These are phyloP conservation scores for Phytophthora macrochlamydospora DNA, from an alignment of 352 stramenopile genomes.

Conservation along the genomic window DNA sequence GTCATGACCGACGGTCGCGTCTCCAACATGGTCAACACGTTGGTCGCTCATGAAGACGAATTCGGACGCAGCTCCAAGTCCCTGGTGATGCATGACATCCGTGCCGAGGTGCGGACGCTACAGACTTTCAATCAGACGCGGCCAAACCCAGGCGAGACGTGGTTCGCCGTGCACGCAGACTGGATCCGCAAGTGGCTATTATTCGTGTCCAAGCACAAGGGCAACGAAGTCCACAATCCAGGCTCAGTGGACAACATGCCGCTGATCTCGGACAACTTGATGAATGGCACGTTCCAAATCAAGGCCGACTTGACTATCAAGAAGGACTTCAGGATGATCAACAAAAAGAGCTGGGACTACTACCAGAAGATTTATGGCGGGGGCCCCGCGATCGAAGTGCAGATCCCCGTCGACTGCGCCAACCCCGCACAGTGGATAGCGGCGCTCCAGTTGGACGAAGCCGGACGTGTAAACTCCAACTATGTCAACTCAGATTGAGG, in stretches of 20 bases:
- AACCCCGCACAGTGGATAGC: slow-evolving; percentile 60
- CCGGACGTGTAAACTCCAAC: slow-evolving; percentile 62
- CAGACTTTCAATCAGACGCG: slow-evolving; percentile 73
- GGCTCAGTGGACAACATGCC: slow-evolving; percentile 78
- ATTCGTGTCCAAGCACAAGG: slow-evolving; percentile 78
- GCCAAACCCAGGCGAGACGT: slow-evolving; percentile 59
- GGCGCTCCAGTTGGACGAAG: slow-evolving; percentile 54
- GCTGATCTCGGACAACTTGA: slow-evolving; percentile 70
- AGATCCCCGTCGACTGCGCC: slow-evolving; percentile 58
- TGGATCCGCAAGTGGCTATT: slow-evolving; percentile 79
- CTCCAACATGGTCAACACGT: slow-evolving; percentile 49
- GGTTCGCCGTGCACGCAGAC: slow-evolving; percentile 65
- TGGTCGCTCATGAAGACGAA: slow-evolving; percentile 75
- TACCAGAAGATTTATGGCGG: slow-evolving; percentile 77
- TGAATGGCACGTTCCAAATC: slow-evolving; percentile 74
- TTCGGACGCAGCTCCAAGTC: slow-evolving; percentile 53
- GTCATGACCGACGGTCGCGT: slow-evolving; percentile 54
- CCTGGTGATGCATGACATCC: slow-evolving; percentile 58
- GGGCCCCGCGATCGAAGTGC: slow-evolving; percentile 70
- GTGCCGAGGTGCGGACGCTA: slow-evolving; percentile 63
- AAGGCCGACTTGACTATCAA: slow-evolving; percentile 62
- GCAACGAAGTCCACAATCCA: slow-evolving; percentile 56
- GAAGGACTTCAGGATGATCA: slow-evolving; percentile 81
- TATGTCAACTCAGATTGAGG: slow-evolving; percentile 58
- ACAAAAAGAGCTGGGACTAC: slow-evolving; percentile 79